Conservation (phyloP, 1,284 basidiomycete genomes). For the Uromyces viciae-fabae region DNA sequence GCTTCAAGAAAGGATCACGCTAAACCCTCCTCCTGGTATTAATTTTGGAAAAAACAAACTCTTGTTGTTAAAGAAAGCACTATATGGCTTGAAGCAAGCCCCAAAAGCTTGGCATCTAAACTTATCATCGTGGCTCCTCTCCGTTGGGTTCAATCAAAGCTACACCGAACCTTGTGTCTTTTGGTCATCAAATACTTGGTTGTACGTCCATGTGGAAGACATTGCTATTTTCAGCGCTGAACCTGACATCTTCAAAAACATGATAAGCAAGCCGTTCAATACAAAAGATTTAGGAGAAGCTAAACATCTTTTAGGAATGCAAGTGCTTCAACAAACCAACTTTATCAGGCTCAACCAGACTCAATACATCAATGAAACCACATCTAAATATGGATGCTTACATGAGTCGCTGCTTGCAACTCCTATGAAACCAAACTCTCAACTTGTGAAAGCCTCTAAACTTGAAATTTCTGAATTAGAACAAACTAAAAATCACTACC, state of each 20-base stretch:
- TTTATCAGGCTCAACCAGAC: neutral
- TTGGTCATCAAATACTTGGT: neutral
- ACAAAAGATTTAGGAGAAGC: neutral
- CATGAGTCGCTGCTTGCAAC: neutral
- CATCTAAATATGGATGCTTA: neutral
- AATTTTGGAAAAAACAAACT: neutral
- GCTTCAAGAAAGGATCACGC: neutral
- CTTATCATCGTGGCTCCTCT: neutral
- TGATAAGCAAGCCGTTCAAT: neutral
- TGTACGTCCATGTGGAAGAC: conserved; percentile 5
- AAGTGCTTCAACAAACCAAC: neutral
- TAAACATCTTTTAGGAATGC: neutral
- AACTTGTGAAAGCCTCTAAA: neutral
- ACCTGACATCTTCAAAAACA: neutral
- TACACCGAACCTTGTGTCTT: conserved; percentile 9
- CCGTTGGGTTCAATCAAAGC: neutral
- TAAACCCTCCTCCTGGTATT: neutral
- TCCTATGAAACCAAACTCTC: neutral
- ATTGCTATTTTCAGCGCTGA: conserved; percentile 6
- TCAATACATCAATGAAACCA: neutral
- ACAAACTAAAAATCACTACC: neutral
- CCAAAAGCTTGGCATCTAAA: neutral
- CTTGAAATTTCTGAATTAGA: neutral
- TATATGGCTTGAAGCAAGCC: conserved; percentile 12
- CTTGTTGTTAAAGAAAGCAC: neutral